phyloP scores from a whole-genome alignment of 805 yeast genomes.

The Candida silvatica region DNA sequence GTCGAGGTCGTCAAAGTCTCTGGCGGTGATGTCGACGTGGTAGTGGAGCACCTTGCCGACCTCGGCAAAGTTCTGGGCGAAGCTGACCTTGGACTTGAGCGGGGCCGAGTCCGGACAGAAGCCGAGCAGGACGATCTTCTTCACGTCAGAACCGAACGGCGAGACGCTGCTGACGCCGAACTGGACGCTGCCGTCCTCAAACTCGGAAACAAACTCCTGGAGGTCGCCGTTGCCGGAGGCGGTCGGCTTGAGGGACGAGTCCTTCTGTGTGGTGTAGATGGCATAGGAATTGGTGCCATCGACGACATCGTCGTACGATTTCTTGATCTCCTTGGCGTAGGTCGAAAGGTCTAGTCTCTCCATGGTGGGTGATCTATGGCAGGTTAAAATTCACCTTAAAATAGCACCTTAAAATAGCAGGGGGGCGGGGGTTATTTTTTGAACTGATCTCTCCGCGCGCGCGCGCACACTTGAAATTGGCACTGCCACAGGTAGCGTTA shows the following conservation, averaged over 20 bases:
- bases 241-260: slow-evolving; percentile 37
- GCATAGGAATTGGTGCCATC: slow-evolving; percentile 75
- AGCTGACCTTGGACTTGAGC: slow-evolving; percentile 61
- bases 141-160: slow-evolving; percentile 87
- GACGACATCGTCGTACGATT: slow-evolving; percentile 69
- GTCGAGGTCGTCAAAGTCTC: slow-evolving; percentile 85
- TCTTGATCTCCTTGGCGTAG: slow-evolving; percentile 67
- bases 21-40: slow-evolving; percentile 95
- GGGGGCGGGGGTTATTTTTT: no score
- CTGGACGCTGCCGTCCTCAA: slow-evolving; percentile 82
- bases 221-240: slow-evolving; percentile 57
- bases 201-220: slow-evolving; percentile 69
- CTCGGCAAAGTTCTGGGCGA: slow-evolving; percentile 70
- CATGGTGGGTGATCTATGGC: slow-evolving; percentile 24
- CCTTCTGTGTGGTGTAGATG: slow-evolving; percentile 66
- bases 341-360: slow-evolving; percentile 54
- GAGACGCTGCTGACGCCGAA: slow-evolving; percentile 83
- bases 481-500: no score
- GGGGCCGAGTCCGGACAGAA: slow-evolving; percentile 99
- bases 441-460: no score
- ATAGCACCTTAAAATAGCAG: no score
- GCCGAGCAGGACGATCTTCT: slow-evolving; percentile 77
- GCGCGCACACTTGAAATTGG: no score
- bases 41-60: slow-evolving; percentile 72
- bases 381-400: no score